Base-by-base conservation (phyloP, 1,284 basidiomycete species). In the Trichosporon coremiiforme region DNA sequence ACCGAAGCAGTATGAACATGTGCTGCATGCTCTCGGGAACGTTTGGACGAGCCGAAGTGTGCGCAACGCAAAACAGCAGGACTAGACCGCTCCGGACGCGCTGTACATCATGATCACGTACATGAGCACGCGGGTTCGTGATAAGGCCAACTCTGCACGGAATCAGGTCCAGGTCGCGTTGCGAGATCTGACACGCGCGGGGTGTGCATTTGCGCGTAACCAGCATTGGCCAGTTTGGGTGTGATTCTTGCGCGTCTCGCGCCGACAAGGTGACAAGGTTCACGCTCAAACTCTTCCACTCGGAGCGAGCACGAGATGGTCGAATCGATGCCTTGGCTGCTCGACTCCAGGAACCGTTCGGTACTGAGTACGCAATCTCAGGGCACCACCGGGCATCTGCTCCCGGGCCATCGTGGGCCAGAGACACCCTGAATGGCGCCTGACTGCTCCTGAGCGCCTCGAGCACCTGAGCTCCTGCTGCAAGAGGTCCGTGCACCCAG, bases 381-480 rank as follows among this genome's bases (percentile, higher is more conserved):
- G n/a, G 45, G 47, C 7, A 4, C 8, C 47, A 53, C 47, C 47
- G 20, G 22, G 47, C 47, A 53, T 53, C 47, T 53, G 47, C 47
- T 22, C 47, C 47, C 47, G 47, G 36, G 20, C 47, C 41, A 45
- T 15, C 41, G 41, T 45, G 41, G 41, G 41, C 15, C 12, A 45
- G 17, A 4, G 15, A 10, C 17, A 2, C 6, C 45, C n/a, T 47
- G 45, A 47, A 47, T 47, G 45, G 45, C 45, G 47, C 47, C 20
- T 53, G 47, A 22, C n/a, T 22, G n/a, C 4, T 1, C 47, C 47
- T 20, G n/a, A 53, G 8, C 47, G 47, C 47, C n/a, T 53, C 47
- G 47, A n/a, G n/a, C n/a, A n/a, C n/a, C n/a, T n/a, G n/a, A n/a
- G n/a, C 47, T 20, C 47, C 47, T 53, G 47, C 47, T 53, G 20